Evolutionary conservation across 768 basidiomycete species (phyloP), one percentile per base, ranked within the genome.

Genomic region (Agaricus subrufescens): DNA sequence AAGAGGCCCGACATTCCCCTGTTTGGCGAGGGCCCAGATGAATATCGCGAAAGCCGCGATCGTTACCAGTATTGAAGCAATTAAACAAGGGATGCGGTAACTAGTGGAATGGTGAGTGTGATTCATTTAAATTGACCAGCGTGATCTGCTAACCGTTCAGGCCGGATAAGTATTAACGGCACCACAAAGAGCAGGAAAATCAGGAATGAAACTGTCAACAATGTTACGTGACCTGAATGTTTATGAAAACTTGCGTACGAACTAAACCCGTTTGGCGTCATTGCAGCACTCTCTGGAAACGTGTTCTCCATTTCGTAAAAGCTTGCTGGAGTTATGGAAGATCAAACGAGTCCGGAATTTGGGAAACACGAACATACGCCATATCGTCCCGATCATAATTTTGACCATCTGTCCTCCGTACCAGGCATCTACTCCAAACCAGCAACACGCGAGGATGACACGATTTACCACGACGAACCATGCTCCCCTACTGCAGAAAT

Each of bases 1-100:
- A 2, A 69, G 61, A 3, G 68, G 70, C 0, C 70, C 68, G 10
- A 62, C 56, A 46, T 67, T 63, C 11, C 69, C 69, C 60, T 69
- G 65, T 56, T 71, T 69, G 0, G 50, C 61, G 23, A 69, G 46
- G 30, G 65, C 65, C 67, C 67, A 69, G 11, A 67, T 66, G 45
- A 69, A 69, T 27, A 68, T 58, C 10, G 61, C 50, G 49, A 69
- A 61, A 1, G 67, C 66, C 2, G 68, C 61, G 44, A 66, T 59
- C 15, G 62, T 68, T 25, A 68, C 70, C 4, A 63, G 26, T 1
- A 64, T 53, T 1, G 67, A 69, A 2, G 70, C 68, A 2, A 65
- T 19, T 6, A 69, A 60, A 1, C 65, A 67, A 15, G 52, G 11
- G 58, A 64, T 19, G 63, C 55, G 30, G 54, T 60, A 59, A 58